phyloP scores from a whole-genome alignment of 148 eudicot genomes.

The Vaccinium macrocarpon region DNA sequence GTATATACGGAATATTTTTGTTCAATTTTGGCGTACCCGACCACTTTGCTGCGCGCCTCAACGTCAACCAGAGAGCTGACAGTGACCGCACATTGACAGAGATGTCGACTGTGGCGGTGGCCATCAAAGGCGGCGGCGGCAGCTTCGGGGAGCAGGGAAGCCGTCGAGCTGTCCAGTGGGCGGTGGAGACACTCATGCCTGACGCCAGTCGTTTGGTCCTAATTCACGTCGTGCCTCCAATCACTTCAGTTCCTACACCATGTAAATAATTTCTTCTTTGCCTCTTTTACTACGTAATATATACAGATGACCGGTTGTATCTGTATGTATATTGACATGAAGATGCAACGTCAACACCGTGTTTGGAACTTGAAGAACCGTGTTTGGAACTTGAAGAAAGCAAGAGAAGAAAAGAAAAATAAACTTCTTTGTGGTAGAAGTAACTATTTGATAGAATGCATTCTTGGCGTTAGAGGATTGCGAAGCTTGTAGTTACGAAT shows the following conservation, averaged over 20 bases:
- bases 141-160: constrained; percentile 56
- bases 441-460: neutral
- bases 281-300: neutral
- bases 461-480: neutral
- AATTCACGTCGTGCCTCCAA: constrained; percentile 64
- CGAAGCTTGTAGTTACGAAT: neutral
- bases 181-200: constrained; percentile 49
- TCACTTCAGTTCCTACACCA: constrained; percentile 60
- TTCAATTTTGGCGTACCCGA: neutral
- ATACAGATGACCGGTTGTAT: no score
- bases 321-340: neutral
- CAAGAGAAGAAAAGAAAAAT: neutral
- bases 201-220: constrained; percentile 50
- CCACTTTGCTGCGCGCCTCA: neutral
- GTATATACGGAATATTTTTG: neutral
- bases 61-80: neutral
- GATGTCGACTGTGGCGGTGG: constrained; percentile 64
- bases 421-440: neutral
- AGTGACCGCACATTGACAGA: constrained; percentile 3
- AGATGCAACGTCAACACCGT: neutral
- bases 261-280: constrained; percentile 30
- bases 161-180: constrained; percentile 72
- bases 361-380: neutral
- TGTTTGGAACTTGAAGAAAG: neutral
- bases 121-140: constrained; percentile 46